These are phyloP conservation scores for Furcasterigmium sp. DNA, from an alignment of 2,329 filamentous ascomycete species.

Conservation along the genomic window DNA sequence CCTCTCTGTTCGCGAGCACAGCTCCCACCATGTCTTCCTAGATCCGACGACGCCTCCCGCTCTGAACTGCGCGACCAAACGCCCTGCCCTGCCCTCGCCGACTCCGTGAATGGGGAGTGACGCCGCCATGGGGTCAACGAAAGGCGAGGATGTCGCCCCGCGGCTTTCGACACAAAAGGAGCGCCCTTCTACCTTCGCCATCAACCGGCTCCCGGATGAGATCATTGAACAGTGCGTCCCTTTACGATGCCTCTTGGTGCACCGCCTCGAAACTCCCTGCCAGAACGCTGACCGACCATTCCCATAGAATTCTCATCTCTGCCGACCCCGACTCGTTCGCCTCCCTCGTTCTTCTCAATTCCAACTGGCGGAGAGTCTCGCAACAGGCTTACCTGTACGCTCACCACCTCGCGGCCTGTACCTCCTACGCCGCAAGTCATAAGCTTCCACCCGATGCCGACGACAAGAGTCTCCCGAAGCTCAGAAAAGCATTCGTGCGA, in stretches of 20 bases:
- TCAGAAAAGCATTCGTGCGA: conserved; percentile 62
- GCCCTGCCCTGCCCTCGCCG: too few species aligned
- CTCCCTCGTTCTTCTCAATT: conserved; percentile 59
- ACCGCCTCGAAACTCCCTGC: conserved; percentile 6
- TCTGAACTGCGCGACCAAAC: too few species aligned
- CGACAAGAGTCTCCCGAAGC: conserved; percentile 36
- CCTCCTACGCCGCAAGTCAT: conserved; percentile 51
- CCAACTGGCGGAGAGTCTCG: conserved; percentile 60
- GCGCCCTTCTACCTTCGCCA: conserved; percentile 29
- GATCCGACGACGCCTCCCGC: too few species aligned
- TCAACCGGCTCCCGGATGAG: conserved; percentile 58
- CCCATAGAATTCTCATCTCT: conserved; percentile 52
- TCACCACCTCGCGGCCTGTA: conserved; percentile 56
- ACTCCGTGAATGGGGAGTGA: too few species aligned
- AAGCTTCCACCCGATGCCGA: conserved; percentile 24
- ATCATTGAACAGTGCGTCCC: conserved; percentile 61
- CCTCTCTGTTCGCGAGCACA: not conserved
- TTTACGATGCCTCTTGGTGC: not conserved
- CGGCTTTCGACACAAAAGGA: conserved; percentile 26
- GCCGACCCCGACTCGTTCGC: conserved; percentile 61
- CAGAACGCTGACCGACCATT: conserved; percentile 2
- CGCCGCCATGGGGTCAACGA: conserved; percentile 1
- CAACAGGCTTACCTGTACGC: conserved; percentile 60
- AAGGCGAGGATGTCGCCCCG: conserved; percentile 5
- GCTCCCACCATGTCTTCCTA: too few species aligned